Conservation (phyloP, 2,329 filamentous ascomycete species). For the Colletotrichum ledebouriae region DNA sequence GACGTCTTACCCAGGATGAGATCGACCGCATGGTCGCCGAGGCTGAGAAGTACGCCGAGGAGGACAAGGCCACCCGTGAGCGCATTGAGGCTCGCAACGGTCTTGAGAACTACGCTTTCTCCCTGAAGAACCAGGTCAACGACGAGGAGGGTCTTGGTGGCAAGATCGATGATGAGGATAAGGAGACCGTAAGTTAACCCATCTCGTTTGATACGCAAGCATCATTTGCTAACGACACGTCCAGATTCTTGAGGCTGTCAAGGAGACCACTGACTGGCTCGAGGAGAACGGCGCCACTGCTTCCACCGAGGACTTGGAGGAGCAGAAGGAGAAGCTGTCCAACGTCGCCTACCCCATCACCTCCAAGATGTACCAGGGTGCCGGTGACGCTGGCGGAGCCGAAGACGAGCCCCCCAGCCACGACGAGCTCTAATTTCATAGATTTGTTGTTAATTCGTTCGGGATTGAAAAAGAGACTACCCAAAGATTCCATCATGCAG, state of each 20-base stretch:
- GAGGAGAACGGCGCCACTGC: conserved; percentile 93
- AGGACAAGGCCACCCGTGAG: conserved; percentile 98
- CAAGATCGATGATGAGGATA: conserved; percentile 99
- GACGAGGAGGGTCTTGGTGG: conserved; percentile 96
- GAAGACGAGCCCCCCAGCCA: conserved; percentile 78
- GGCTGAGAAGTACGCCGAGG: conserved; percentile 98
- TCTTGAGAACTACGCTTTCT: conserved; percentile 99
- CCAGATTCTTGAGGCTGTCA: conserved; percentile 90
- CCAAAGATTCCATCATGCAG: conserved; percentile 40
- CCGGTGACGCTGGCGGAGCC: conserved; percentile 68
- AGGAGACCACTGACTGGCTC: conserved; percentile 97
- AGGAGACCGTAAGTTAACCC: conserved; percentile 81
- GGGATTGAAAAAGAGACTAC: conserved; percentile 41
- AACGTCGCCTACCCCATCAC: conserved; percentile 98
- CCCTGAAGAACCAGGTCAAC: conserved; percentile 98
- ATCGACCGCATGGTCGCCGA: conserved; percentile 99
- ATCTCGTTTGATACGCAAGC: conserved; percentile 42
- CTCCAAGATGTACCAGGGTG: conserved; percentile 90
- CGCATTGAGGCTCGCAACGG: conserved; percentile 97
- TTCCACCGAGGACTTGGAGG: conserved; percentile 93
- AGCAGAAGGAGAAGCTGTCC: conserved; percentile 99
- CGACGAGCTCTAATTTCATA: conserved; percentile 79
- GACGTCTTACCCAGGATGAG: conserved; percentile 93
- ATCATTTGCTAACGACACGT: conserved; percentile 16
- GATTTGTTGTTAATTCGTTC: conserved; percentile 42